Evolutionary conservation across 352 stramenopile genomes (phyloP), one percentile per base, ranked within the genome.

Genomic region (Pythium phragmitis): DNA sequence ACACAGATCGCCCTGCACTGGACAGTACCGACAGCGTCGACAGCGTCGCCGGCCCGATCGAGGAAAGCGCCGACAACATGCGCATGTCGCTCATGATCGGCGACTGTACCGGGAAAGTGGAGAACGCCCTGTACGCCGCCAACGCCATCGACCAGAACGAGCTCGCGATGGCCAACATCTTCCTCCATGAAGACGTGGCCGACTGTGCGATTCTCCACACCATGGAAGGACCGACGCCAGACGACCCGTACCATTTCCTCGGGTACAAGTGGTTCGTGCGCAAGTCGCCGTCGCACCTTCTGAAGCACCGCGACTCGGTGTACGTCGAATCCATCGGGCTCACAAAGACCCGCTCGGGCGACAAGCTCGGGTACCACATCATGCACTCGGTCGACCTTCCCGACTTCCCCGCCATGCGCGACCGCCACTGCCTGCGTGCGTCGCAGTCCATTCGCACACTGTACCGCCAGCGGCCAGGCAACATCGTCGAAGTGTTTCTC

Each of bases 301-400:
- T 74, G 33, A 69, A 68, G 13, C 70, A 73, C 36, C 74, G 76
- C 14, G 76, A 85, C 49, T 80, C 77, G 42, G 72, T 85, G 8
- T 80, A 75, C 57, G 53, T 85, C 21, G 76, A 85, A 49, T 57
- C 52, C 45, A 74, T 62, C 3, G 74, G 76, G 0, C 54, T 77
- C 36, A 81, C 68, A 4, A 79, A 43, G 36, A 75, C 63, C 7
- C 64, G 52, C 8, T 60, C 60, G 0, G 72, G 74, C 2, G 67
- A 82, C 34, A 47, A 59, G 19, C 60, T 85, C 23, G 77, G 77
- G 4, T 82, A 75, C 62, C 74, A 80, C 33, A 76, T 82, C 42
- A 57, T 81, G 48, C 74, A 85, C 58, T 82, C 74, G 9, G 48
- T 85, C 2, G 74, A 82, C 43, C 59, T 85, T 30, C 46, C 62